These are phyloP conservation scores for Trichosporon coremiiforme DNA, from an alignment of 1,284 basidiomycete genomes.

Conservation along the genomic window DNA sequence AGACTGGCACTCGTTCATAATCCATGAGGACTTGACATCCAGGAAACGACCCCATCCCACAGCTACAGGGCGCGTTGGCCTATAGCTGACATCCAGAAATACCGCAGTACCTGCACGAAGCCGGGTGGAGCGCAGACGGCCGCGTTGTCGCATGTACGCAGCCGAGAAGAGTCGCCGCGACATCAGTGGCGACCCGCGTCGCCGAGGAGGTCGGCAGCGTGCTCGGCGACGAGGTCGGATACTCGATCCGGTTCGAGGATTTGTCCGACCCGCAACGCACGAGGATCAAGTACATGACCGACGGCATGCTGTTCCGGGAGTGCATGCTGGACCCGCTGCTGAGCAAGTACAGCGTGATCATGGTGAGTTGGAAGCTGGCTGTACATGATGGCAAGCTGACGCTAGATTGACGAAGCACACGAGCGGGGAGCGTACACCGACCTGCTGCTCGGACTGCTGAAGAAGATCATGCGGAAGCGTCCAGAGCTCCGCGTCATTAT, in stretches of 20 bases:
- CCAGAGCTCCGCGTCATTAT: conserved; percentile 86
- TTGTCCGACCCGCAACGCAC: conserved; percentile 77
- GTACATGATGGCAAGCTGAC: conserved; percentile 10
- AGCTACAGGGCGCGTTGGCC: too few relatives aligned
- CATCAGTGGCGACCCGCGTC: conserved; percentile 86
- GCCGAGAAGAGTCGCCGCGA: conserved; percentile 91
- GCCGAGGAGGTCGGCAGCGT: conserved; percentile 82
- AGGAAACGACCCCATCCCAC: too few relatives aligned
- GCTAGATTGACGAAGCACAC: conserved; percentile 92
- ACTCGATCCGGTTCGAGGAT: conserved; percentile 97
- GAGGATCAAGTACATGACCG: conserved; percentile 94
- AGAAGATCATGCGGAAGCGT: conserved; percentile 90
- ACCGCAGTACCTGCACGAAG: conserved; percentile 89
- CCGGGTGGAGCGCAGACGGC: conserved; percentile 80
- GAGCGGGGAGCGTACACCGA: conserved; percentile 95
- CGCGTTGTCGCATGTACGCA: conserved; percentile 88
- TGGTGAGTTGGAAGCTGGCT: conserved; percentile 63
- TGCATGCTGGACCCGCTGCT: conserved; percentile 85
- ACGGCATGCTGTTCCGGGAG: conserved; percentile 96
- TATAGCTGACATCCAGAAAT: conserved; percentile 64
- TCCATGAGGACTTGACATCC: too few relatives aligned
- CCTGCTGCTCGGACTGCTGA: conserved; percentile 84
- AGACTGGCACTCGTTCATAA: too few relatives aligned
- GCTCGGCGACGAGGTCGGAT: conserved; percentile 94
- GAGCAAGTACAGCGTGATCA: conserved; percentile 88